Conservation (phyloP, 768 basidiomycete genomes). For the Hirschioporus abietinus region DNA sequence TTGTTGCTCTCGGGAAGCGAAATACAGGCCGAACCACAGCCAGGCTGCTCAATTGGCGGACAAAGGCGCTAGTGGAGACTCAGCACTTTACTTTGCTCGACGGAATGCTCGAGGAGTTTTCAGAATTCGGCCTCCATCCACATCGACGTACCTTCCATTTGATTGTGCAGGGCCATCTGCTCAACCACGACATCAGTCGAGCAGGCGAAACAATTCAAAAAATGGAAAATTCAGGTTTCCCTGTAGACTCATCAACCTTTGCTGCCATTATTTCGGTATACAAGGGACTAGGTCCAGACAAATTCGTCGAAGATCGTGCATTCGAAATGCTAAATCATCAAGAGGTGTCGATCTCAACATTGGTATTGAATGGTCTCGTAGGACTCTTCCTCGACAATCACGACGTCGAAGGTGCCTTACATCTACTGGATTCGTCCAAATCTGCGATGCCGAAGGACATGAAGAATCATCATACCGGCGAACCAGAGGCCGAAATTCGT, state of each 20-base stretch:
- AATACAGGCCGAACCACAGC: slow-evolving; percentile 45
- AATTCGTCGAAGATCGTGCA: slow-evolving; percentile 46
- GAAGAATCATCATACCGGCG: not conserved
- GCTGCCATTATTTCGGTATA: slow-evolving; percentile 54
- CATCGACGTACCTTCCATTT: slow-evolving; percentile 64
- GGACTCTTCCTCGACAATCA: slow-evolving; percentile 51
- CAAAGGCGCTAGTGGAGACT: slow-evolving; percentile 53
- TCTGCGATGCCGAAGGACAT: not conserved
- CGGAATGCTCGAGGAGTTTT: slow-evolving; percentile 46
- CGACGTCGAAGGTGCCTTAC: slow-evolving; percentile 43
- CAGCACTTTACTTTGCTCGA: slow-evolving; percentile 42
- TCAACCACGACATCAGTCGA: slow-evolving; percentile 55
- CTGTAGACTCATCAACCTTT: slow-evolving; percentile 52
- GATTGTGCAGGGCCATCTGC: slow-evolving; percentile 60
- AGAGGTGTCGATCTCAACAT: slow-evolving; percentile 36
- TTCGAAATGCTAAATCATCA: slow-evolving; percentile 41
- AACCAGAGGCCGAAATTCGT: not conserved
- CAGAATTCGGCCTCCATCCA: slow-evolving; percentile 38
- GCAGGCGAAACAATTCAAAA: slow-evolving; percentile 46
- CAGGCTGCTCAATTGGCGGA: slow-evolving; percentile 67
- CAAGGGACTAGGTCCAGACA: slow-evolving; percentile 53
- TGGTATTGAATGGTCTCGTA: slow-evolving; percentile 65
- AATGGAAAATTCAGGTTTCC: slow-evolving; percentile 56
- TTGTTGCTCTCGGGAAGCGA: slow-evolving; percentile 44
- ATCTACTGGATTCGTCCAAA: slow-evolving; percentile 38